Percentiles rank a stretch among this genome's conserved stretches.
These are phyloP conservation scores for Marasmius fiardii DNA, from an alignment of 1,284 basidiomycete genomes.

Conservation along the genomic window DNA sequence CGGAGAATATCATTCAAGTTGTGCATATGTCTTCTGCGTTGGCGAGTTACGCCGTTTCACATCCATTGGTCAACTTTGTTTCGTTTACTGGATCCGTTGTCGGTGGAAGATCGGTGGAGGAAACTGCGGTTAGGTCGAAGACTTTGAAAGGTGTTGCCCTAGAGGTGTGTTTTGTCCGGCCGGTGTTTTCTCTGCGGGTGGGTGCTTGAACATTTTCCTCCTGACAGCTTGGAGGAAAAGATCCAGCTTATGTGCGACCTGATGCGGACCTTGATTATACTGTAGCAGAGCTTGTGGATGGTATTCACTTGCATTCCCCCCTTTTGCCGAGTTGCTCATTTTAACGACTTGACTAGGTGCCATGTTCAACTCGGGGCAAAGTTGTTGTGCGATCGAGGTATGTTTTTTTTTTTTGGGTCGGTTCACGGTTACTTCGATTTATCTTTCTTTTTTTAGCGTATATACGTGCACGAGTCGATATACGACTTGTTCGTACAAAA, in stretches of 20 bases:
- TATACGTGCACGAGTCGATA: slow-evolving; percentile 87
- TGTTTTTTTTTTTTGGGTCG: slow-evolving; percentile 11
- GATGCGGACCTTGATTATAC: slow-evolving; percentile 88
- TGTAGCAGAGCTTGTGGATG: slow-evolving; percentile 86
- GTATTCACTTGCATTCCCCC: slow-evolving; percentile 31
- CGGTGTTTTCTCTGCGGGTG: too few species aligned
- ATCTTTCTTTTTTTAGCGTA: slow-evolving; percentile 52
- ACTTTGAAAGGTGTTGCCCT: slow-evolving; percentile 82
- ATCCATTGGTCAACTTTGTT: slow-evolving; percentile 75
- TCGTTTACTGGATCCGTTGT: slow-evolving; percentile 88
- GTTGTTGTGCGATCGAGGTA: slow-evolving; percentile 84
- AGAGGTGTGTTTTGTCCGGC: slow-evolving; percentile 52
- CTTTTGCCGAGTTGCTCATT: background rate
- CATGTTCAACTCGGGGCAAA: slow-evolving; percentile 95
- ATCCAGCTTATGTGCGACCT: slow-evolving; percentile 88
- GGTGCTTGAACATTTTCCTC: slow-evolving; percentile 9
- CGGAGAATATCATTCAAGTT: slow-evolving; percentile 73
- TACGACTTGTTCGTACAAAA: slow-evolving; percentile 81
- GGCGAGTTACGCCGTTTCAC: slow-evolving; percentile 62
- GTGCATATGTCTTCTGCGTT: slow-evolving; percentile 74
- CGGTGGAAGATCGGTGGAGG: slow-evolving; percentile 63
- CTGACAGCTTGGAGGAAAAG: slow-evolving; percentile 87
- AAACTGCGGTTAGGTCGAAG: slow-evolving; percentile 51
- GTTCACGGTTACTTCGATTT: background rate
- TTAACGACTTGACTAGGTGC: slow-evolving; percentile 51